phyloP scores from a whole-genome alignment of 306 rosid species.

The Quercus wislizeni region DNA sequence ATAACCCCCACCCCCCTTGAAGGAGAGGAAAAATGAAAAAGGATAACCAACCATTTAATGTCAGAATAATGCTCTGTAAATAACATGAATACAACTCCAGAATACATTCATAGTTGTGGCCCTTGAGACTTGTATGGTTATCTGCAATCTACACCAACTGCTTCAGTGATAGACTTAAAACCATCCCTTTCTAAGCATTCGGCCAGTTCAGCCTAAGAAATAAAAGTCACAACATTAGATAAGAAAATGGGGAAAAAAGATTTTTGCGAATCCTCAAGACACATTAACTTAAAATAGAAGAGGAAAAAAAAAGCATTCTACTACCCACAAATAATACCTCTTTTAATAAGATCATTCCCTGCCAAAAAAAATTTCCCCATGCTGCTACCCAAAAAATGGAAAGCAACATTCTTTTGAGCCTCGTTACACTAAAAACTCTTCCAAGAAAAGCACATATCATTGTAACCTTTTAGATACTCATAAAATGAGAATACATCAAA shows the following conservation, averaged over 20 bases:
- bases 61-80: not conserved
- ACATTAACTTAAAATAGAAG: no score
- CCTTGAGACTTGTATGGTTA: conserved; percentile 5
- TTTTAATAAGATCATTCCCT: no score
- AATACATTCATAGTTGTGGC: not conserved
- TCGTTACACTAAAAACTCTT: no score
- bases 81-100: no score
- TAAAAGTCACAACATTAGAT: not conserved
- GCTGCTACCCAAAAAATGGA: no score
- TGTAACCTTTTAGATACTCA: no score
- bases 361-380: no score
- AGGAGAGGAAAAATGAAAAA: not conserved
- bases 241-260: not conserved
- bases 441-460: no score
- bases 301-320: not conserved
- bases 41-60: not conserved
- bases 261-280: no score
- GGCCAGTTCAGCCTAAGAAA: conserved; percentile 65
- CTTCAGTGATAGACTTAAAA: conserved; percentile 73
- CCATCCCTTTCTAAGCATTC: conserved; percentile 93
- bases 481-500: no score
- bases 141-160: conserved; percentile 90
- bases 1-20: not conserved
- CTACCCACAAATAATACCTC: no score
- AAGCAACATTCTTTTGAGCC: no score